Percentiles rank a stretch among this genome's conserved stretches.
phyloP scores from a whole-genome alignment of 495 filamentous ascomycete species.

The Neurospora sp. region DNA sequence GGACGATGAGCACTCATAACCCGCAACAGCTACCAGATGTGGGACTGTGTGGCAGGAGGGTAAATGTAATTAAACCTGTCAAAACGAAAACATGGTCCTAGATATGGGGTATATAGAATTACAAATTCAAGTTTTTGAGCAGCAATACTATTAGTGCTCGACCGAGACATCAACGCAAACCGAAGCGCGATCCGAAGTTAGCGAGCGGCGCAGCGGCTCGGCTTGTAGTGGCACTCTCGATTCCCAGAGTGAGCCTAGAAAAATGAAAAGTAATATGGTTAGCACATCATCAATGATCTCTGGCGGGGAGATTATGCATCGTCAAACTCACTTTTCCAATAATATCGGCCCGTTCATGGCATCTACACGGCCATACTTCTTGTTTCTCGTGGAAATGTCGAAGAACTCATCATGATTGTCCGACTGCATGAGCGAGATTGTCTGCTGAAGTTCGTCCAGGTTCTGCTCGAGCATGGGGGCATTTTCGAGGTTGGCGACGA shows the following conservation, averaged over 20 bases:
- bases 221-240: slow-evolving; percentile 40
- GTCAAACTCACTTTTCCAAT: slow-evolving; percentile 66
- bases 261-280: neutral
- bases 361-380: slow-evolving; percentile 91
- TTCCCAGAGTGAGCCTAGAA: slow-evolving; percentile 50
- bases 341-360: slow-evolving; percentile 73
- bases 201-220: slow-evolving; percentile 51
- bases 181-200: slow-evolving; percentile 60
- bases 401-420: slow-evolving; percentile 93
- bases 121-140: neutral
- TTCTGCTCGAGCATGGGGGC: slow-evolving; percentile 70
- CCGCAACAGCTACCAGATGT: neutral
- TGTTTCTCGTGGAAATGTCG: slow-evolving; percentile 74
- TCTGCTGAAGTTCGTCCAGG: slow-evolving; percentile 88
- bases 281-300: neutral
- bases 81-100: neutral
- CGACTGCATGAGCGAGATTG: slow-evolving; percentile 69
- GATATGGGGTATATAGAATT: neutral
- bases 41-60: neutral
- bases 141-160: neutral
- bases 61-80: neutral
- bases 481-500: slow-evolving; percentile 74
- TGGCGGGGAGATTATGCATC: neutral
- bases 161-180: slow-evolving; percentile 42
- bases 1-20: too few relatives aligned